phyloP scores from a whole-genome alignment of 2,329 filamentous ascomycete genomes.

The Aspergillus novofumigatus region DNA sequence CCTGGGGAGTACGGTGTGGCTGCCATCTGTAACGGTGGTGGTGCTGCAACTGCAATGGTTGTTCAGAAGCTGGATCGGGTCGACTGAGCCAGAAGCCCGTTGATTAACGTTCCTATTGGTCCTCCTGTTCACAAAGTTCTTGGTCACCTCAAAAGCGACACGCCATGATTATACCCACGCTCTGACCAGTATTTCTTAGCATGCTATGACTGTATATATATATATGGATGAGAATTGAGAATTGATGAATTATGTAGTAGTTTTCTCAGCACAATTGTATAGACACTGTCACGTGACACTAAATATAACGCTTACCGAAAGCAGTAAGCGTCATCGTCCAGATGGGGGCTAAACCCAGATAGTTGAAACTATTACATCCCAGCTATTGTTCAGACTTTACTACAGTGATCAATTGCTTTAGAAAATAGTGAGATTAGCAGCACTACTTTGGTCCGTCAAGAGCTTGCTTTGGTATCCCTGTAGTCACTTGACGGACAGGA shows the following conservation, averaged over 20 bases:
- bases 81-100: conserved; percentile 24
- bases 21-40: conserved; percentile 95
- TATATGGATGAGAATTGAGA: not conserved
- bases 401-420: not conserved
- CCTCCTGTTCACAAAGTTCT: not conserved
- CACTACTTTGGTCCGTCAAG: not conserved
- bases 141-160: not conserved
- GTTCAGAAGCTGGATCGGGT: conserved; percentile 71
- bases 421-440: not conserved
- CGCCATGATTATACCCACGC: conserved; percentile 3
- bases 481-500: not conserved
- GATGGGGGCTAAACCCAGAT: not conserved
- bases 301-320: not conserved
- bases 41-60: conserved; percentile 84
- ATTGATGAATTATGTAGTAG: not conserved
- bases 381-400: not conserved
- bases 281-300: not conserved
- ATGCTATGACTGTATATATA: not conserved
- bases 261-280: not conserved
- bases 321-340: not conserved
- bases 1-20: conserved; percentile 91
- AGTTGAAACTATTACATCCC: not conserved
- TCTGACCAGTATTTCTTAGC: not conserved
- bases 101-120: not conserved
- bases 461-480: not conserved